Percentiles rank a stretch among this genome's conserved stretches.
Evolutionary conservation across 768 basidiomycete genomes (phyloP).

Genomic region (Gymnopilus dilepis): DNA sequence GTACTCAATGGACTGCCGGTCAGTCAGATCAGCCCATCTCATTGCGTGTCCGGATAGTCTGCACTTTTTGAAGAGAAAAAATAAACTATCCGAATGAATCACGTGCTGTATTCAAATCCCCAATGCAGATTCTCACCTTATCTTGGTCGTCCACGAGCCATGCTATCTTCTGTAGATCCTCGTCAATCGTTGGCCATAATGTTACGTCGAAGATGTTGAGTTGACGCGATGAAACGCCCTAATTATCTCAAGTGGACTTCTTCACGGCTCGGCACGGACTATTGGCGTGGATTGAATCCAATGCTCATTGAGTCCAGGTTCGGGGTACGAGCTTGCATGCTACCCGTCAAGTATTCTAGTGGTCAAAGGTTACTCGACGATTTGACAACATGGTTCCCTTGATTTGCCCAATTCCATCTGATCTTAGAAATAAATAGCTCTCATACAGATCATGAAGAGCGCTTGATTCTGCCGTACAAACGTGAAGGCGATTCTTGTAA

Average conservation of each 20-base stretch:
- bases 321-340: background rate
- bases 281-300: background rate
- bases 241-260: background rate
- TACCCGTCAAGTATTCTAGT: background rate
- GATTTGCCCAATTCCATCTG: background rate
- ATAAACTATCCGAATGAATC: background rate
- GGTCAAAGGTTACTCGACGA: background rate
- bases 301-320: background rate
- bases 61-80: background rate
- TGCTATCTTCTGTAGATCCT: background rate
- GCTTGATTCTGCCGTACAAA: background rate
- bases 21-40: no score
- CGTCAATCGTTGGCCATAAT: background rate
- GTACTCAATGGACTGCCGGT: no score
- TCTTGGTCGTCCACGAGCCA: background rate
- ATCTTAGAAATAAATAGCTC: background rate
- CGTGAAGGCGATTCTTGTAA: background rate
- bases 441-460: background rate
- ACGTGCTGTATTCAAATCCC: background rate
- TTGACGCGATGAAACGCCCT: background rate
- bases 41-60: no score
- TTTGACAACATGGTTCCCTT: conserved; percentile 1
- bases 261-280: background rate
- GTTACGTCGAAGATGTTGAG: no score
- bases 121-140: background rate